Conservation (phyloP, 2,329 filamentous ascomycete genomes). For the Clarireedia sp. region DNA sequence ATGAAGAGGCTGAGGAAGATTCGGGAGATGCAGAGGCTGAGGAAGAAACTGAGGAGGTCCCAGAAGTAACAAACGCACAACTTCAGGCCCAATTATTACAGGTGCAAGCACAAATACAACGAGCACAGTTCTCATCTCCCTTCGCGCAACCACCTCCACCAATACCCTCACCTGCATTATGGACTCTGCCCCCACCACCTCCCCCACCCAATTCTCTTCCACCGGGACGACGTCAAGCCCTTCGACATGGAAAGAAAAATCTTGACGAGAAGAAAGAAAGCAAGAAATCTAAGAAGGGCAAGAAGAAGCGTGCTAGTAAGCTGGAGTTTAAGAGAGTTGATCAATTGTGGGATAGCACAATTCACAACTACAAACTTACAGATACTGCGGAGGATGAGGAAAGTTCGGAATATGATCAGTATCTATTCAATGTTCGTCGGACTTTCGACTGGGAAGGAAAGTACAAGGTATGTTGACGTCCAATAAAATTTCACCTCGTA, state of each 20-base stretch:
- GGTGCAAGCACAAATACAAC: constrained; percentile 15
- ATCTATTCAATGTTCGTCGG: constrained; percentile 74
- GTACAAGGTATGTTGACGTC: constrained; percentile 41
- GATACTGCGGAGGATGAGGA: constrained; percentile 58
- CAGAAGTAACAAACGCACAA: constrained; percentile 12
- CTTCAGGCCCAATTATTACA: constrained; percentile 22
- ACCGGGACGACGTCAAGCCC: constrained; percentile 19
- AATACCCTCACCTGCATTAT: neutral
- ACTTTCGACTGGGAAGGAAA: constrained; percentile 81
- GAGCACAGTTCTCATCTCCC: constrained; percentile 13
- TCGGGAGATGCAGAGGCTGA: constrained; percentile 5
- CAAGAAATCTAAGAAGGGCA: constrained; percentile 35
- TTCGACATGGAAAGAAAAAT: constrained; percentile 19
- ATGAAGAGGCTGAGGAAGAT: constrained; percentile 6
- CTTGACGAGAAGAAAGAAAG: constrained; percentile 28
- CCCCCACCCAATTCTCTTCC: constrained; percentile 9
- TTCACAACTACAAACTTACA: constrained; percentile 60
- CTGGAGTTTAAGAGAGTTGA: constrained; percentile 64
- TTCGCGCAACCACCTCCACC: constrained; percentile 10
- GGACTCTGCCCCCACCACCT: constrained; percentile 5
- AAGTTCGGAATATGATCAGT: constrained; percentile 63
- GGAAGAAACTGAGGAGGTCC: constrained; percentile 10
- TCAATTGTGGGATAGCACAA: constrained; percentile 49
- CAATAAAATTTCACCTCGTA: neutral
- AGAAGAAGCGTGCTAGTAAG: constrained; percentile 39